phyloP scores from a whole-genome alignment of 1,284 basidiomycete genomes.

The Bondarzewia mesenterica region DNA sequence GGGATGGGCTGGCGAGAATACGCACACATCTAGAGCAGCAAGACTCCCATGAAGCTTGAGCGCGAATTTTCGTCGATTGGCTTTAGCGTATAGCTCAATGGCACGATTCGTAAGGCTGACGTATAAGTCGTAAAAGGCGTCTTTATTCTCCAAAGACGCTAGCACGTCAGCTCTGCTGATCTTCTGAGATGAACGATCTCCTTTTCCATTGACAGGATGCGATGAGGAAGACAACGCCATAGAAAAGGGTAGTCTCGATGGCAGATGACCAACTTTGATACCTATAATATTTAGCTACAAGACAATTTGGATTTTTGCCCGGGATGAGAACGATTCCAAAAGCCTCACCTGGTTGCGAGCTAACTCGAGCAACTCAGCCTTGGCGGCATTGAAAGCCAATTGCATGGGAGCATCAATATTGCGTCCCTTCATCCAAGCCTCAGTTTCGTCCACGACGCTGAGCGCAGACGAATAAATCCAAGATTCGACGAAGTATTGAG shows the following conservation, averaged over 20 bases:
- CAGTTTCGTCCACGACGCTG: conserved; percentile 80
- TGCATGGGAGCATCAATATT: conserved; percentile 36
- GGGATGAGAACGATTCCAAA: background rate
- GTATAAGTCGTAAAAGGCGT: conserved; percentile 72
- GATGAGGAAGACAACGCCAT: conserved; percentile 25
- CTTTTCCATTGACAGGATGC: conserved; percentile 6
- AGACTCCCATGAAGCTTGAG: conserved; percentile 78
- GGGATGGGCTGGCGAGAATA: conserved; percentile 6
- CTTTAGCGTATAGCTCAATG: conserved; percentile 75
- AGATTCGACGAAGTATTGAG: conserved; percentile 78
- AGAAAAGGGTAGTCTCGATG: conserved; percentile 65
- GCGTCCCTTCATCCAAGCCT: conserved; percentile 55
- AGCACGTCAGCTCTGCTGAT: conserved; percentile 65
- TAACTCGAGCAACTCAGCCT: conserved; percentile 78
- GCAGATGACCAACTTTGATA: conserved; percentile 63
- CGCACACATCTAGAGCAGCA: conserved; percentile 82
- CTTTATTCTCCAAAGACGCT: conserved; percentile 46
- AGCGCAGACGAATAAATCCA: conserved; percentile 93
- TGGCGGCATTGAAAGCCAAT: conserved; percentile 54
- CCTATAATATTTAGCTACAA: conserved; percentile 78
- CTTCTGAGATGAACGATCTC: conserved; percentile 23
- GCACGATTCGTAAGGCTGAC: conserved; percentile 68
- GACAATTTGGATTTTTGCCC: conserved; percentile 5
- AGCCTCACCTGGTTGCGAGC: conserved; percentile 67
- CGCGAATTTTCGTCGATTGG: conserved; percentile 77